Percentiles rank a stretch among this genome's conserved stretches.
Conservation (phyloP, 2,329 filamentous ascomycete species). For the Aureobasidium leucospermi region DNA sequence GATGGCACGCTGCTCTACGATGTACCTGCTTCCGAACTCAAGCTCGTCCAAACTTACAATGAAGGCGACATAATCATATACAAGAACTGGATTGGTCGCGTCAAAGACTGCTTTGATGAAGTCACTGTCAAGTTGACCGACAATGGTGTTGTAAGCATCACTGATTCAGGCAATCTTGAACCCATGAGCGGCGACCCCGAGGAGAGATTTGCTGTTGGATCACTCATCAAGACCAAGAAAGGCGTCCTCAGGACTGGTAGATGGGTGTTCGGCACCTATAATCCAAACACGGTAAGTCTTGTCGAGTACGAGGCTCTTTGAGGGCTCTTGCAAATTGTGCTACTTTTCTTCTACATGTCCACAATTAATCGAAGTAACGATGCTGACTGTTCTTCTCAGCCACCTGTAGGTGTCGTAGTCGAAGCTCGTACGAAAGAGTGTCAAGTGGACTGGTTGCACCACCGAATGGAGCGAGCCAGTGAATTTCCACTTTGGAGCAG, state of each 20-base stretch:
- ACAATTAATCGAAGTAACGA: neutral
- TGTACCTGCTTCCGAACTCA: conserved; percentile 26
- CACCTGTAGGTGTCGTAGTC: conserved; percentile 46
- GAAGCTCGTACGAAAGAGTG: conserved; percentile 40
- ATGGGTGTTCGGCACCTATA: conserved; percentile 48
- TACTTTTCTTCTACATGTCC: neutral
- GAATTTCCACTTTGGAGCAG: neutral
- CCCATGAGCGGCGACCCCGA: conserved; percentile 18
- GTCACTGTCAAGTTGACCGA: conserved; percentile 46
- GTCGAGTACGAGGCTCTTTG: neutral
- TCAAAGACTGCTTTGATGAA: conserved; percentile 43
- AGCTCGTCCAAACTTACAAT: conserved; percentile 30
- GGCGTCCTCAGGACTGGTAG: conserved; percentile 44
- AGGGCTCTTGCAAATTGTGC: neutral
- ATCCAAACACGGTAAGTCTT: conserved; percentile 34
- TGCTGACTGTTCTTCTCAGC: neutral
- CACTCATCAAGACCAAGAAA: conserved; percentile 46
- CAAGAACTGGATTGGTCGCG: conserved; percentile 49
- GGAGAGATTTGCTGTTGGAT: conserved; percentile 36
- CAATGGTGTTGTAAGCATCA: conserved; percentile 47
- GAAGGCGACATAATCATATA: conserved; percentile 49
- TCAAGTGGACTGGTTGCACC: conserved; percentile 46
- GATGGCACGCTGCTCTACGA: conserved; percentile 18
- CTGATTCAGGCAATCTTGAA: conserved; percentile 35
- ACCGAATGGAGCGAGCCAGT: neutral